Evolutionary conservation across 768 basidiomycete species (phyloP), one percentile per base, ranked within the genome.

Genomic region (Rhizopogon vesiculosus): DNA sequence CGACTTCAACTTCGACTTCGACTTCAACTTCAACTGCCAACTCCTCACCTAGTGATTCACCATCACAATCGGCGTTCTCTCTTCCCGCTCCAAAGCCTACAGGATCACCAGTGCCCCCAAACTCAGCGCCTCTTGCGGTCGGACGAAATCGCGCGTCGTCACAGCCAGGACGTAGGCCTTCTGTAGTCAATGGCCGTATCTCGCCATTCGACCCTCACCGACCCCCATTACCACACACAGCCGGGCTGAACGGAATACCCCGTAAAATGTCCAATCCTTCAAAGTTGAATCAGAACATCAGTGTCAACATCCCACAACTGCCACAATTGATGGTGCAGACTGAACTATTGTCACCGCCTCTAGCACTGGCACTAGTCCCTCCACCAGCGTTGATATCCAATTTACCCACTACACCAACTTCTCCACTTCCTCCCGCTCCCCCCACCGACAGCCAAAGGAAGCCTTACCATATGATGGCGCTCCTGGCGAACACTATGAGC

Each of bases 391-490:
- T 82, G 58, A 70, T 80, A 44, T 73, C 75, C 35, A 84, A 81
- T 61, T 75, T 87, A 10, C 89, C 85, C 35, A 85, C 83, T 12
- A 87, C 88, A 2, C 92, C 91, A 6, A 79, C 78, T 43, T 92
- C 91, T 3, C 89, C 91, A 3, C 77, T 91, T 39, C 92, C 91
- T 6, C 83, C 87, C 2, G 69, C 77, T 15, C 78, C 89, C 22
- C 92, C 91, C 6, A 72, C 75, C 5, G 89, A 93, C 61, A 77
- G 86, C 22, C 74, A 91, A 48, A 79, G 90, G 42, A 87, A 93
- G 63, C 93, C 93, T 9, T 96, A 94, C 66, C 88, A 93, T 67
- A 81, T 96, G 81, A 94, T 96, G 92, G 76, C 77, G 57, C 79
- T 91, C 22, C 74, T 96, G 39, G 78, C 85, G 57, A 82, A 76